Base-by-base conservation (phyloP, 768 basidiomycete genomes). In the Pisolithus marmoratus region DNA sequence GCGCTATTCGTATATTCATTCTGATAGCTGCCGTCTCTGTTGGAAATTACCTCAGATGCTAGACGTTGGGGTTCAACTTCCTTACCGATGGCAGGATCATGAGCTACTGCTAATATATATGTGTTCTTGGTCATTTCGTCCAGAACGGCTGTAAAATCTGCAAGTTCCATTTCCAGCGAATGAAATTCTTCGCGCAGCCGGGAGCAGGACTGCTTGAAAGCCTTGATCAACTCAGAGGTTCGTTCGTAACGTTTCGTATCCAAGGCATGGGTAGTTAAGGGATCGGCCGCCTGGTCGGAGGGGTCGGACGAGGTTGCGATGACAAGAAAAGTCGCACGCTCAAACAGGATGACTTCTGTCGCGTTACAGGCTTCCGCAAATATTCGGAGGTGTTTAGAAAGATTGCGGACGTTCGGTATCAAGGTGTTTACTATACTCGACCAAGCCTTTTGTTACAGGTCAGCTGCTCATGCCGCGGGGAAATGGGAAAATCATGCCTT, bases 291-390 rank as follows among this genome's bases (percentile, higher is more conserved):
- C 22, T 65, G 34, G 22, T 62, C 44, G 17, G 62, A 48, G 34
- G 57, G 17, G 31, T 63, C 53, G 20, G 74, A 78, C 60, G 68
- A 79, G 2, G 89, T 89, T 5, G 95, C 93, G 56, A 99, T 94
- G 59, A 99, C 94, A 49, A 99, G 87, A 74, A 98, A 98, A 29
- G 96, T 98, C 8, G 94, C 94, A 48, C 91, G 87, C 65, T 99
- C 96, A 61, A 99, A 98, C 38, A 97, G 81, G 60, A 98, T 85
- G 52, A 93, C 91, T 69, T 99, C 96, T 0, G 88, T 89, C 6
- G 94, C 94, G 56, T 81, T 86, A 65, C 93, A 94, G 1, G 92
- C 84, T 44, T 83, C 77, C 14, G 94, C 89, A 54, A 98, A 88
- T 46, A 84, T 90, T 7, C 84, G 80, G 17, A 99, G 81, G 59